Percentiles rank a stretch among this genome's conserved stretches.
Evolutionary conservation across 768 basidiomycete species (phyloP).

Genomic region (Agrocybe praecox): DNA sequence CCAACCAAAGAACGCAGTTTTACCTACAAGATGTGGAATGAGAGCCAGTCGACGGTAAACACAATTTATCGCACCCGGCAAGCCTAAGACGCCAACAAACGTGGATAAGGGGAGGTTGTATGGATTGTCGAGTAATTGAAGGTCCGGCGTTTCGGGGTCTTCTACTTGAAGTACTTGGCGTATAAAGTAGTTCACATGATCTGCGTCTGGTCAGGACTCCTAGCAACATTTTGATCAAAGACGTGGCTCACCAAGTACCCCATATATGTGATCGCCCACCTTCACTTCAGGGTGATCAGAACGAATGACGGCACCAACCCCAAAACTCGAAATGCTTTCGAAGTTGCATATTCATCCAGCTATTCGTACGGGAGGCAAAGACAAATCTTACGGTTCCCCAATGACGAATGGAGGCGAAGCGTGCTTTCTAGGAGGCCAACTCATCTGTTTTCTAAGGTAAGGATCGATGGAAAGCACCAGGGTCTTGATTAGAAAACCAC

Average conservation of each 20-base stretch:
- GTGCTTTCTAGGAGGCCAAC: slow-evolving; percentile 24
- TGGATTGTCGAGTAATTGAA: slow-evolving; percentile 31
- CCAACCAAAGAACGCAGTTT: slow-evolving; percentile 41
- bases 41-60: too few species aligned
- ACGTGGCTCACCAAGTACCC: slow-evolving; percentile 20
- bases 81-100: not conserved
- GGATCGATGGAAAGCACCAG: slow-evolving; percentile 48
- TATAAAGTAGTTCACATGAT: too few species aligned
- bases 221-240: too few species aligned
- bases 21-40: too few species aligned
- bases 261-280: slow-evolving; percentile 43
- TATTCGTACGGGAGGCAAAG: not conserved
- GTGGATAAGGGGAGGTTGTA: not conserved
- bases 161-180: too few species aligned
- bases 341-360: not conserved
- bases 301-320: slow-evolving; percentile 45
- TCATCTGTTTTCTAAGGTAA: slow-evolving; percentile 43
- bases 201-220: too few species aligned
- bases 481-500: slow-evolving; percentile 51
- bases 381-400: slow-evolving; percentile 36
- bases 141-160: too few species aligned
- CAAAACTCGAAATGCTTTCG: slow-evolving; percentile 30
- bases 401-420: slow-evolving; percentile 30
- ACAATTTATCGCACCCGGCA: slow-evolving; percentile 24
- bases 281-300: slow-evolving; percentile 36